Percentiles rank a stretch among this genome's conserved stretches.
These are phyloP conservation scores for Rhodotorula graminis DNA, from an alignment of 768 basidiomycete genomes.

Conservation along the genomic window DNA sequence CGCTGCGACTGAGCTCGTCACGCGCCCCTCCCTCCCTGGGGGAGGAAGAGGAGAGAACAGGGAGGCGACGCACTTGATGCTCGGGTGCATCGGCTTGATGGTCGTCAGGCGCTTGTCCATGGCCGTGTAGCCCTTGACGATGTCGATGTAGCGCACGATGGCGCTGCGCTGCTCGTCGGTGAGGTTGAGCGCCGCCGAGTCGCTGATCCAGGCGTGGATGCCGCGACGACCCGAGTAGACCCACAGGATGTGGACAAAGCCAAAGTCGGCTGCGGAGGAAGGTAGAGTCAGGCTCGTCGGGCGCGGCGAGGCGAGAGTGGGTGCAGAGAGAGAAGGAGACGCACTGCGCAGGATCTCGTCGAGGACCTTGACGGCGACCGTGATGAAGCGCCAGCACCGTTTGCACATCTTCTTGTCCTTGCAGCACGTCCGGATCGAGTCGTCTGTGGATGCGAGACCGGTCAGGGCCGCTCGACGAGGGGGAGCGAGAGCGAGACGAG, in stretches of 20 bases:
- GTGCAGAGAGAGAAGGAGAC: background rate
- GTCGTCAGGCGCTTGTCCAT: conserved; percentile 77
- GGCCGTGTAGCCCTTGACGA: conserved; percentile 74
- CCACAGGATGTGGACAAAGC: conserved; percentile 85
- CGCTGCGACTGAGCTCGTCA: background rate
- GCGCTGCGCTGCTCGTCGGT: conserved; percentile 86
- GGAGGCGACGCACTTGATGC: conserved; percentile 57
- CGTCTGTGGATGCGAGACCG: conserved; percentile 51
- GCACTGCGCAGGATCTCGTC: conserved; percentile 64
- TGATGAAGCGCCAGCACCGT: conserved; percentile 91
- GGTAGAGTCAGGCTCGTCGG: background rate
- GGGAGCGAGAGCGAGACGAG: background rate
- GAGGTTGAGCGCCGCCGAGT: conserved; percentile 75
- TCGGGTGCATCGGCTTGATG: conserved; percentile 62
- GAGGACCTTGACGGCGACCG: conserved; percentile 81
- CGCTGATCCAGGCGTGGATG: conserved; percentile 96
- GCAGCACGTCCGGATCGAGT: conserved; percentile 90
- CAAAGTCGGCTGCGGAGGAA: conserved; percentile 64
- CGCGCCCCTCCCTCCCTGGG: background rate
- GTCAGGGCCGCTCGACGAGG: background rate
- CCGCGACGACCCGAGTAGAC: conserved; percentile 98
- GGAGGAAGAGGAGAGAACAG: background rate
- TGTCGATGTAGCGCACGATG: conserved; percentile 78
- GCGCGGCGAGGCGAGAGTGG: too few relatives aligned
- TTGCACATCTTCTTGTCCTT: conserved; percentile 82